These are phyloP conservation scores for Paecilomyces fulvus DNA, from an alignment of 2,329 filamentous ascomycete species.

Conservation along the genomic window DNA sequence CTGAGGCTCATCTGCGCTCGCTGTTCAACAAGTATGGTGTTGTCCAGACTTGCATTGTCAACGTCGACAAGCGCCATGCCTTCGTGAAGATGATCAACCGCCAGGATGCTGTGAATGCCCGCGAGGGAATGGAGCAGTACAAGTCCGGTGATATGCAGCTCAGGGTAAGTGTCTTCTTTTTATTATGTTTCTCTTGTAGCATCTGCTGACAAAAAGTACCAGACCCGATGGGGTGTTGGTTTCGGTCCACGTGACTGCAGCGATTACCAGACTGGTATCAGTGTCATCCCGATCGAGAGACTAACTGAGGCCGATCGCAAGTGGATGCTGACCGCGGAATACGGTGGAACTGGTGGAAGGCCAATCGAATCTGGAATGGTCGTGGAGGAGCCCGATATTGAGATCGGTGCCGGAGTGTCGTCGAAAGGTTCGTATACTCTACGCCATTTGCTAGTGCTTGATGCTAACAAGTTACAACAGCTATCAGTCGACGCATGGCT, in stretches of 20 bases:
- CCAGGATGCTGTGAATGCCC: slow-evolving; percentile 72
- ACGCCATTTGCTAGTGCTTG: neutral
- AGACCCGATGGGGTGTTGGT: slow-evolving; percentile 96
- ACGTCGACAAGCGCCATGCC: slow-evolving; percentile 94
- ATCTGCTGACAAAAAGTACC: slow-evolving; percentile 20
- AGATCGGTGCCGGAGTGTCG: slow-evolving; percentile 94
- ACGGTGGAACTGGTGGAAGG: slow-evolving; percentile 80
- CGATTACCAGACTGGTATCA: slow-evolving; percentile 87
- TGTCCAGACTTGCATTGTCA: slow-evolving; percentile 96
- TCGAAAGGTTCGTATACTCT: slow-evolving; percentile 60
- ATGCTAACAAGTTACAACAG: slow-evolving; percentile 16
- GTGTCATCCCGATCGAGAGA: slow-evolving; percentile 83
- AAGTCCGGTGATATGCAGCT: slow-evolving; percentile 65
- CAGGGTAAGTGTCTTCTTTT: slow-evolving; percentile 45
- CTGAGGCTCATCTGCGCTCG: slow-evolving; percentile 70
- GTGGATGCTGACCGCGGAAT: slow-evolving; percentile 92
- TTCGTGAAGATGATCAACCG: slow-evolving; percentile 98
- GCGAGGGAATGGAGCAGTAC: slow-evolving; percentile 76
- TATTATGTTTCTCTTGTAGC: slow-evolving; percentile 1
- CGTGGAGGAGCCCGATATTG: slow-evolving; percentile 95
- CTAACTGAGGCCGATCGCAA: slow-evolving; percentile 94
- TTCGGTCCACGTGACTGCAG: slow-evolving; percentile 96
- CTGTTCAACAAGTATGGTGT: slow-evolving; percentile 76
- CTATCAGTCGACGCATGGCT: slow-evolving; percentile 44
- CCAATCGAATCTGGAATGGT: slow-evolving; percentile 74